Conservation (phyloP, 2,329 filamentous ascomycete genomes). For the Fusarium papillatum region DNA sequence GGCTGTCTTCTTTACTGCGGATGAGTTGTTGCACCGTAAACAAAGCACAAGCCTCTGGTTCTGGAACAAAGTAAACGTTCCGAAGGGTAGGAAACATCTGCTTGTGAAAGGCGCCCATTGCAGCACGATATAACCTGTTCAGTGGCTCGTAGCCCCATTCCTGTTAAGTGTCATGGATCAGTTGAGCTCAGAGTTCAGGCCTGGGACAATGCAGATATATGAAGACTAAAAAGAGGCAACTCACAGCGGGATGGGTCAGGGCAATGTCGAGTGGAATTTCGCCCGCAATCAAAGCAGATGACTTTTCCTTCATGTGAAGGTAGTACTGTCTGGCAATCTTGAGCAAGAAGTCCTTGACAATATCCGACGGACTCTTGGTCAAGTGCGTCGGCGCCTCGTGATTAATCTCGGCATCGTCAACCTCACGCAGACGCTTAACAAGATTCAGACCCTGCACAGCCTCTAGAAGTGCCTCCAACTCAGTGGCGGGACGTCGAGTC, state of each 20-base stretch:
- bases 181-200: background rate
- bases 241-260: background rate
- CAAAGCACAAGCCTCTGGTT: slow-evolving; percentile 5
- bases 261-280: slow-evolving; percentile 5
- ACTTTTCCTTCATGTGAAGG: background rate
- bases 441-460: slow-evolving; percentile 5
- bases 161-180: background rate
- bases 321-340: slow-evolving; percentile 1
- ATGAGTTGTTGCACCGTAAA: slow-evolving; percentile 5
- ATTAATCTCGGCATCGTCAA: background rate
- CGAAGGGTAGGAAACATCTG: slow-evolving; percentile 2
- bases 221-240: background rate
- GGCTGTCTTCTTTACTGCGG: background rate
- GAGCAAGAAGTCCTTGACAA: slow-evolving; percentile 3
- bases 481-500: background rate
- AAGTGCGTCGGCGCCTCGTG: background rate
- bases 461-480: slow-evolving; percentile 1
- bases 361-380: background rate
- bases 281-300: background rate
- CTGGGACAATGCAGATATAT: background rate
- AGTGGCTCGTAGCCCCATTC: background rate
- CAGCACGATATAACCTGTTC: background rate
- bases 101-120: background rate
- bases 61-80: slow-evolving; percentile 2
- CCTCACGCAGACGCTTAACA: background rate